phyloP scores from a whole-genome alignment of 2,329 filamentous ascomycete genomes.

The Neonectria neomacrospora region DNA sequence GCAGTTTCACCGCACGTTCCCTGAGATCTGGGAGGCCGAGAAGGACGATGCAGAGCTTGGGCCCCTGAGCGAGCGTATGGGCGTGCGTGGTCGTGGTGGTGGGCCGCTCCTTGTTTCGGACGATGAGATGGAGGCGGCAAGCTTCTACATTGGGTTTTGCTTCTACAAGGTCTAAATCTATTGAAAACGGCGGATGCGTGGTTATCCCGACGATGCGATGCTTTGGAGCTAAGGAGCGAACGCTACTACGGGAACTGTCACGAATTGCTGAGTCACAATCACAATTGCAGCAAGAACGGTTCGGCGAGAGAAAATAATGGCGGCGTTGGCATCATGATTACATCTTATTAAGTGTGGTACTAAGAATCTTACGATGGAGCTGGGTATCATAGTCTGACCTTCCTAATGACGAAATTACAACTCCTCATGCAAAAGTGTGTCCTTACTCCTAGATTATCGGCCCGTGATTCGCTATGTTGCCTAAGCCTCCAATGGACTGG shows the following conservation, averaged over 20 bases:
- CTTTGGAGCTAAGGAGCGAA: background rate
- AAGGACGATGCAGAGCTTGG: conserved; percentile 86
- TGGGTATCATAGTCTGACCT: conserved; percentile 48
- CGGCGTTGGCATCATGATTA: conserved; percentile 39
- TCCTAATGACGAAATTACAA: conserved; percentile 38
- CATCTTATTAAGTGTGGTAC: conserved; percentile 27
- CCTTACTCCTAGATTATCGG: background rate
- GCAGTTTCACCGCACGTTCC: conserved; percentile 91
- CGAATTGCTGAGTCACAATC: background rate
- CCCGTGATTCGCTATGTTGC: background rate
- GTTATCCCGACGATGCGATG: background rate
- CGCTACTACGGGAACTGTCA: background rate
- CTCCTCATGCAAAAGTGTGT: conserved; percentile 33
- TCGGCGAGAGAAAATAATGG: conserved; percentile 7
- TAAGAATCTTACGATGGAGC: conserved; percentile 34
- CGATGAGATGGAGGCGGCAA: conserved; percentile 92
- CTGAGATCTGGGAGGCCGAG: conserved; percentile 91
- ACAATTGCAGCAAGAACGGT: background rate
- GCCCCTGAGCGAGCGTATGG: conserved; percentile 93
- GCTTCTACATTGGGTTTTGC: conserved; percentile 94
- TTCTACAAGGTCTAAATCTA: conserved; percentile 86
- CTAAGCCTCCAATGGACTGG: background rate
- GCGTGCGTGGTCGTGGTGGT: conserved; percentile 78
- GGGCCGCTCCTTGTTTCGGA: conserved; percentile 76
- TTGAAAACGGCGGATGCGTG: background rate